phyloP scores from a whole-genome alignment of 2,329 filamentous ascomycete species.

The Acephala macrosclerotiorum region DNA sequence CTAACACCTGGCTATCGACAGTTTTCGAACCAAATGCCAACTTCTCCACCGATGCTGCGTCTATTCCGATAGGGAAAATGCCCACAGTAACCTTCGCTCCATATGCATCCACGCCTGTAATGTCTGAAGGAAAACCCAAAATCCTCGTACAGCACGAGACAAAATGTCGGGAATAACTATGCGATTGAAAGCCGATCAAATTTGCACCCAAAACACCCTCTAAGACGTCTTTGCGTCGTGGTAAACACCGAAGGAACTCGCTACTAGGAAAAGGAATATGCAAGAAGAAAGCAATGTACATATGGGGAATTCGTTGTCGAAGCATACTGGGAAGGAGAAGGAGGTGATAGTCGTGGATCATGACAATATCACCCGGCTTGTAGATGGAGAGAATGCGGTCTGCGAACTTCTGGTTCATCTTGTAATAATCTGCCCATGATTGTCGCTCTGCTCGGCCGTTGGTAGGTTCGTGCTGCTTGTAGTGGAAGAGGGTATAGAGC shows the following conservation, averaged over 20 bases:
- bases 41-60: slow-evolving; percentile 79
- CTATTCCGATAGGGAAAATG: slow-evolving; percentile 94
- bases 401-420: slow-evolving; percentile 91
- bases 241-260: slow-evolving; percentile 91
- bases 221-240: slow-evolving; percentile 86
- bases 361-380: slow-evolving; percentile 89
- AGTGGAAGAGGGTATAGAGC: slow-evolving; percentile 92
- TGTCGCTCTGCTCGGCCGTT: slow-evolving; percentile 83
- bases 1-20: slow-evolving; percentile 74
- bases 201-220: slow-evolving; percentile 91
- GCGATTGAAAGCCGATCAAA: slow-evolving; percentile 94
- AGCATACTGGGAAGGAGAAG: slow-evolving; percentile 89
- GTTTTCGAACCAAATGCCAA: slow-evolving; percentile 75
- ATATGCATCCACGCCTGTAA: slow-evolving; percentile 85
- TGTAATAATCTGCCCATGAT: slow-evolving; percentile 92
- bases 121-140: slow-evolving; percentile 87
- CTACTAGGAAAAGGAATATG: slow-evolving; percentile 96
- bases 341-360: slow-evolving; percentile 94
- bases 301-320: slow-evolving; percentile 83
- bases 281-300: slow-evolving; percentile 94
- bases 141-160: slow-evolving; percentile 92
- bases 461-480: slow-evolving; percentile 91
- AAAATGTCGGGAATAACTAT: slow-evolving; percentile 94
- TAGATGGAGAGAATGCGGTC: slow-evolving; percentile 88
- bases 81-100: slow-evolving; percentile 89